Evolutionary conservation across 2,329 filamentous ascomycete species (phyloP).

Genomic region (Acrocalymma vagum): DNA sequence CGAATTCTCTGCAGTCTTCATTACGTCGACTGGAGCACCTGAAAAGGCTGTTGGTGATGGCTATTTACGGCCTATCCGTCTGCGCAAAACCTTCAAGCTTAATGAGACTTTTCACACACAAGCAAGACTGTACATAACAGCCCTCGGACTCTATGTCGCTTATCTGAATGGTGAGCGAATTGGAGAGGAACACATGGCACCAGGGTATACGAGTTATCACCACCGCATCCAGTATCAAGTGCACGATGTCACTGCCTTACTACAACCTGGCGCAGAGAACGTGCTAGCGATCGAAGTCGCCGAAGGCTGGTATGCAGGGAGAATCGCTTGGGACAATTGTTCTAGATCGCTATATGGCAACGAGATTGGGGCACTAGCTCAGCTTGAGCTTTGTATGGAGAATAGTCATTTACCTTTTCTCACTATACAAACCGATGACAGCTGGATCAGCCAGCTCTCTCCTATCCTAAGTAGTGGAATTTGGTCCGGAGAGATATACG

Average conservation of each 20-base stretch:
- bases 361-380: constrained; percentile 47
- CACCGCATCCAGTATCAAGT: constrained; percentile 61
- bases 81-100: constrained; percentile 33
- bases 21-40: too few species aligned
- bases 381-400: constrained; percentile 37
- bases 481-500: constrained; percentile 63
- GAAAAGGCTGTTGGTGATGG: neutral
- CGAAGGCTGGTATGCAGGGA: constrained; percentile 61
- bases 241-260: constrained; percentile 57
- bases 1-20: too few species aligned
- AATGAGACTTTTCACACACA: neutral
- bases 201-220: constrained; percentile 62
- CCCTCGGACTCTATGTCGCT: constrained; percentile 15
- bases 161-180: constrained; percentile 15
- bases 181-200: constrained; percentile 47
- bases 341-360: constrained; percentile 50
- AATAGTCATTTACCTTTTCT: too few species aligned
- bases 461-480: constrained; percentile 52
- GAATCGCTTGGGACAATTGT: constrained; percentile 44
- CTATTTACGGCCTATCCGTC: too few species aligned
- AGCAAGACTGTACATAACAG: constrained; percentile 19
- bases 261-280: constrained; percentile 48
- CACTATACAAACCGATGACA: constrained; percentile 37
- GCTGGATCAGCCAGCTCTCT: constrained; percentile 45
- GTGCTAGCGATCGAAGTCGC: constrained; percentile 52